Percentiles rank a stretch among this genome's conserved stretches.
Conservation (phyloP, 805 yeast species). For the Spathaspora sp. region DNA sequence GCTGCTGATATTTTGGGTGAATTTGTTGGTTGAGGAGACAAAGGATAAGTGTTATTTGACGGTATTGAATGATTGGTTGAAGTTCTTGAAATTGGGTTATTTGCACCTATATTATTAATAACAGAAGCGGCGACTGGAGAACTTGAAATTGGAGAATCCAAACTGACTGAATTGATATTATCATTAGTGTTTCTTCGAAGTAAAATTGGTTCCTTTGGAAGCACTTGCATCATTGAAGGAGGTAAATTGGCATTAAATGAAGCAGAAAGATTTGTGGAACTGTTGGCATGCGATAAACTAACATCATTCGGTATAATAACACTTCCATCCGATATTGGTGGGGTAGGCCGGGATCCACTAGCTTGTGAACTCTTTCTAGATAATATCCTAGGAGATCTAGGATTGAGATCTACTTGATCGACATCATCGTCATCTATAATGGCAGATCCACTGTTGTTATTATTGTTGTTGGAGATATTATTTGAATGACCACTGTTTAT, state of each 20-base stretch:
- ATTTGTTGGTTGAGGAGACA: constrained; percentile 1
- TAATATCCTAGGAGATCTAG: constrained; percentile 26
- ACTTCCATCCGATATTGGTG: not conserved
- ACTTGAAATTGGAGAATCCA: constrained; percentile 7
- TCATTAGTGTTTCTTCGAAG: constrained; percentile 50
- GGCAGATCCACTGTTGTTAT: not conserved
- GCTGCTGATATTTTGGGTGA: not conserved
- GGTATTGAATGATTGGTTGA: constrained; percentile 22
- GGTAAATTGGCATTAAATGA: constrained; percentile 36
- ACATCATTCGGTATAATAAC: not conserved
- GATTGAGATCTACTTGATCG: constrained; percentile 15
- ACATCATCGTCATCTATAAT: not conserved
- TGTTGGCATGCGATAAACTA: constrained; percentile 7
- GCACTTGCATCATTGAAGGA: constrained; percentile 65
- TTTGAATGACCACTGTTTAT: constrained; percentile 20
- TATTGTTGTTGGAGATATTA: not conserved
- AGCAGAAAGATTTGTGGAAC: constrained; percentile 6
- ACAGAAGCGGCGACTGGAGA: not conserved
- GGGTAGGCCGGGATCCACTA: not conserved
- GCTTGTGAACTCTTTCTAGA: constrained; percentile 28
- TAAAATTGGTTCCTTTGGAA: constrained; percentile 72
- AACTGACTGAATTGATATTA: constrained; percentile 8
- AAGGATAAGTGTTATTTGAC: constrained; percentile 13
- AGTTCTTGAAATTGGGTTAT: constrained; percentile 12
- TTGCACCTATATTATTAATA: constrained; percentile 1